A percentile compares a stretch with the other conserved stretches of the same genome.
These are phyloP conservation scores for Rhizopus microsporus DNA, from an alignment of 371 early-diverging fungal species.

Conservation along the genomic window DNA sequence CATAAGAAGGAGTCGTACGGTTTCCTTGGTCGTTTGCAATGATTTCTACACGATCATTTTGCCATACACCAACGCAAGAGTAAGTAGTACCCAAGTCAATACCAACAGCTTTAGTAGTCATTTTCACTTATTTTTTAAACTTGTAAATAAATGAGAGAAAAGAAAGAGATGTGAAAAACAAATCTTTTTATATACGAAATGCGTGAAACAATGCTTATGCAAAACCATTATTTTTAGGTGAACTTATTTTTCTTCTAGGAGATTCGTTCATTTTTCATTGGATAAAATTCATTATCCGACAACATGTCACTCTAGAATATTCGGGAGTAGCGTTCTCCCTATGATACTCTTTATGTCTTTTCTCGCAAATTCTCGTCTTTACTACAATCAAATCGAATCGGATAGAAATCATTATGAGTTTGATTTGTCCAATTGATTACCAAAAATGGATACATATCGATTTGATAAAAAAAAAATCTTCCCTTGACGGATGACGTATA, in stretches of 20 bases:
- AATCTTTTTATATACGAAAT: not conserved
- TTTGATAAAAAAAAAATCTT: too few relatives aligned
- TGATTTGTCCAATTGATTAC: too few relatives aligned
- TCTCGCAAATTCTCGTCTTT: constrained; percentile 46
- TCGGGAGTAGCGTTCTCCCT: constrained; percentile 89
- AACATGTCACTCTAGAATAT: constrained; percentile 54
- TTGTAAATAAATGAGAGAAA: constrained; percentile 1
- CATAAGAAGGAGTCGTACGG: constrained; percentile 86
- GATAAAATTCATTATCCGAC: constrained; percentile 7
- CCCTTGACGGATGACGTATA: too few relatives aligned
- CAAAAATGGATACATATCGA: too few relatives aligned
- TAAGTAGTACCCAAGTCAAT: constrained; percentile 99
- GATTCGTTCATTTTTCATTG: constrained; percentile 11
- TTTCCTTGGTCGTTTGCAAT: constrained; percentile 80
- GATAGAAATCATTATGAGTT: too few relatives aligned
- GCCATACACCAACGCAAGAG: constrained; percentile 94
- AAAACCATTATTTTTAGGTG: not conserved
- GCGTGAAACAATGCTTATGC: not conserved
- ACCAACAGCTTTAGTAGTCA: constrained; percentile 52
- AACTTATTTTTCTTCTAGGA: constrained; percentile 10
- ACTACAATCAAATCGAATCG: not conserved
- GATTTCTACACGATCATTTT: constrained; percentile 76
- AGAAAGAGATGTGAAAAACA: constrained; percentile 9
- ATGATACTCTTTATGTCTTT: constrained; percentile 82
- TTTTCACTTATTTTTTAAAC: constrained; percentile 6